Percentiles rank a stretch among this genome's conserved stretches.
phyloP scores from a whole-genome alignment of 495 filamentous ascomycete species.

The Xylaria grammica region DNA sequence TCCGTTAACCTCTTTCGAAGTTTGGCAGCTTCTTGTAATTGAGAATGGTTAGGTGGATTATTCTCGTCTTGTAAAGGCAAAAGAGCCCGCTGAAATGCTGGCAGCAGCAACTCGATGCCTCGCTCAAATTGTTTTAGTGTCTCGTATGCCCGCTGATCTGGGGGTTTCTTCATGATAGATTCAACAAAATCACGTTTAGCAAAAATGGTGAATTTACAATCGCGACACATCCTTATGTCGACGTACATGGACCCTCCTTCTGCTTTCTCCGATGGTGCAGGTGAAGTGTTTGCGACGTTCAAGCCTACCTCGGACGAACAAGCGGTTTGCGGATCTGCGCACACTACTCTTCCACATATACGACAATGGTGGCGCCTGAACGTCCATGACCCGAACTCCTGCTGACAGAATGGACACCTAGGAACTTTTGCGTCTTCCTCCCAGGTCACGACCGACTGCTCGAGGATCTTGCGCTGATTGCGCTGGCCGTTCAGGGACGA shows the following conservation, averaged over 20 bases:
- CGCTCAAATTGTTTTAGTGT: conserved; percentile 87
- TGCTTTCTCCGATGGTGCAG: conserved; percentile 40
- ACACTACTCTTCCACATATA: conserved; percentile 90
- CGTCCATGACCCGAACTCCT: conserved; percentile 88
- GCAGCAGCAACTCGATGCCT: conserved; percentile 83
- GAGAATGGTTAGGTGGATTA: conserved; percentile 68
- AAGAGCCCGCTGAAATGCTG: conserved; percentile 84
- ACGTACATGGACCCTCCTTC: conserved; percentile 62
- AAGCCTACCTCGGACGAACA: conserved; percentile 87
- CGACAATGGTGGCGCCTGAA: conserved; percentile 94
- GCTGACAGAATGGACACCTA: conserved; percentile 90
- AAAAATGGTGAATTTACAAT: conserved; percentile 86
- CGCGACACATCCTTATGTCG: conserved; percentile 88
- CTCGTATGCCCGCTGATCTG: conserved; percentile 82
- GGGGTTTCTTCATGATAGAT: conserved; percentile 68
- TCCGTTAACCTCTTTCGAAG: conserved; percentile 90
- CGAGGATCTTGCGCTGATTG: conserved; percentile 75
- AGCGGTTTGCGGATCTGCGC: conserved; percentile 78
- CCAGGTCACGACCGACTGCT: conserved; percentile 93
- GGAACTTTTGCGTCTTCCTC: conserved; percentile 84
- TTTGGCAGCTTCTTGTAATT: conserved; percentile 87
- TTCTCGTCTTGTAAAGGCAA: conserved; percentile 51
- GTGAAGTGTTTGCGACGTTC: conserved; percentile 61
- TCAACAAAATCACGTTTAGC: conserved; percentile 80
- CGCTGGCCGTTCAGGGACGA: conserved; percentile 49